Percentiles rank a stretch among this genome's conserved stretches.
Conservation (phyloP, 768 basidiomycete species). For the Auricularia cornea region DNA sequence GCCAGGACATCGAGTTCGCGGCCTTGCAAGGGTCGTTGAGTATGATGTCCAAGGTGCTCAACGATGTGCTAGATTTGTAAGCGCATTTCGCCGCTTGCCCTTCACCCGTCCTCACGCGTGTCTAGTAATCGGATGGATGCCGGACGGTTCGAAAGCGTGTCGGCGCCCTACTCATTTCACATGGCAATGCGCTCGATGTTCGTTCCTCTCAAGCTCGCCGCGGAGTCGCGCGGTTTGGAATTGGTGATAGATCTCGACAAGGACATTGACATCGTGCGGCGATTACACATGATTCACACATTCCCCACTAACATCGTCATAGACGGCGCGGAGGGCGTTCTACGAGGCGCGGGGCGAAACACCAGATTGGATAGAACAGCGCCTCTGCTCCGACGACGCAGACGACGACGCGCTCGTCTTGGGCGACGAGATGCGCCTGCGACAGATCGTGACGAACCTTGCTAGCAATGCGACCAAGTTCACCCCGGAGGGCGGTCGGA, state of each 20-base stretch:
- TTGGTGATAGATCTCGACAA: constrained; percentile 63
- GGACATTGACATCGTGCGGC: constrained; percentile 44
- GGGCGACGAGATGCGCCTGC: constrained; percentile 74
- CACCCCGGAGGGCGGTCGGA: constrained; percentile 58
- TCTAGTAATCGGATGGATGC: constrained; percentile 30
- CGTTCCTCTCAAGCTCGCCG: constrained; percentile 57
- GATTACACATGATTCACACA: background rate
- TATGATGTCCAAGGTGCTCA: constrained; percentile 35
- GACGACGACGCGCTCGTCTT: constrained; percentile 61
- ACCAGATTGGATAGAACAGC: constrained; percentile 30
- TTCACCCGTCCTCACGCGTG: background rate
- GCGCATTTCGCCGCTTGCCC: background rate
- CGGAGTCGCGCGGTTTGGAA: constrained; percentile 56
- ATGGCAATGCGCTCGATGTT: constrained; percentile 68
- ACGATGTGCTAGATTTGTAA: constrained; percentile 31
- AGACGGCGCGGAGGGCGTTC: constrained; percentile 53
- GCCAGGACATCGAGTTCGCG: constrained; percentile 35
- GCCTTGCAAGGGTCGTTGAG: constrained; percentile 31
- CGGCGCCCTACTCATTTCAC: constrained; percentile 59
- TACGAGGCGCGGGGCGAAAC: constrained; percentile 48
- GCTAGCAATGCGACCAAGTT: constrained; percentile 80
- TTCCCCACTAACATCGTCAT: constrained; percentile 2
- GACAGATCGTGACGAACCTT: constrained; percentile 79
- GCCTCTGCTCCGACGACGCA: constrained; percentile 37
- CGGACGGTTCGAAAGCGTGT: constrained; percentile 33